A percentile compares a stretch with the other conserved stretches of the same genome.
phyloP scores from a whole-genome alignment of 805 yeast species.

The Metschnikowia gelsemii region DNA sequence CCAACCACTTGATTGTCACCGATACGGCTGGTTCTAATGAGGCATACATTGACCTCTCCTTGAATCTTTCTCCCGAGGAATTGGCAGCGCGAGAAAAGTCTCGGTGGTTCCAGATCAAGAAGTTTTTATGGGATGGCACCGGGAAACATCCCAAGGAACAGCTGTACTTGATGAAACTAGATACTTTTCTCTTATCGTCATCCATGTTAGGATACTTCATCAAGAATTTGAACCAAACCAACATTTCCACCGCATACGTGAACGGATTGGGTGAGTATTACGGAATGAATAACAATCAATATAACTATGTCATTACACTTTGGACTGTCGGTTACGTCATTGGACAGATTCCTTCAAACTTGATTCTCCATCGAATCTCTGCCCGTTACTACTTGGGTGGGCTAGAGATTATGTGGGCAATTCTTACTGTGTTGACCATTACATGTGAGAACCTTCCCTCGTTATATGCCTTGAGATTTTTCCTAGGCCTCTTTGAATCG shows the following conservation, averaged over 20 bases:
- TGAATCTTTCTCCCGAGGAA: conserved; percentile 22
- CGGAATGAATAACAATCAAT: conserved; percentile 19
- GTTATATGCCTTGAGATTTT: conserved; percentile 19
- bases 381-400: conserved; percentile 47
- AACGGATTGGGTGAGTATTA: conserved; percentile 22
- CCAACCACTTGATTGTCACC: neutral
- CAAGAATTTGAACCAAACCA: conserved; percentile 21
- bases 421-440: conserved; percentile 30
- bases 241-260: conserved; percentile 20
- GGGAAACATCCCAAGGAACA: conserved; percentile 40
- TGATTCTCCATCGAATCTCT: conserved; percentile 38
- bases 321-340: conserved; percentile 21
- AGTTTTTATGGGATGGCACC: conserved; percentile 38
- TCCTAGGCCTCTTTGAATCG: conserved; percentile 45
- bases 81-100: conserved; percentile 21
- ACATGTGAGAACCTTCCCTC: conserved; percentile 17
- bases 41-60: conserved; percentile 13
- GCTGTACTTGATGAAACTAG: conserved; percentile 34
- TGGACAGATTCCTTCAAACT: conserved; percentile 20
- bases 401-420: conserved; percentile 46
- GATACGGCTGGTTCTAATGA: conserved; percentile 1
- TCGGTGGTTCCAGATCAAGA: conserved; percentile 23
- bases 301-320: conserved; percentile 18
- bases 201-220: conserved; percentile 23
- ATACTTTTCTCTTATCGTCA: conserved; percentile 27